Percentiles rank a stretch among this genome's conserved stretches.
These are phyloP conservation scores for Arthroderma sp. DNA, from an alignment of 2,329 filamentous ascomycete genomes.

Conservation along the genomic window DNA sequence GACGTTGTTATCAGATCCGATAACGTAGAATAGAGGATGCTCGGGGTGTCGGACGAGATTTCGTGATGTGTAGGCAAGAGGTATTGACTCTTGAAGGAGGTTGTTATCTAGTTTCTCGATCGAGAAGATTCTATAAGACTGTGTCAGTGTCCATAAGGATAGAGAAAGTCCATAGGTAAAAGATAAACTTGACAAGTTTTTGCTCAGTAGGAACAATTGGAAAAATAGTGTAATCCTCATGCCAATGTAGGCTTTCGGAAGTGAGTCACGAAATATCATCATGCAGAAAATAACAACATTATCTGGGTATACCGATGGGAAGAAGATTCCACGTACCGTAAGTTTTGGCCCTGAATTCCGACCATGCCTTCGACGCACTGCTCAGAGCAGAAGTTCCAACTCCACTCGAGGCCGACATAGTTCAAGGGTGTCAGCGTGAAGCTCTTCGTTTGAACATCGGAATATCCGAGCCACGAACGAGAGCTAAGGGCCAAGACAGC, in stretches of 20 bases:
- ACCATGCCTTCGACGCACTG: constrained; percentile 91
- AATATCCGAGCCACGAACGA: constrained; percentile 90
- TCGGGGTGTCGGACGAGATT: constrained; percentile 80
- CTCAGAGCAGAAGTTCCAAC: constrained; percentile 93
- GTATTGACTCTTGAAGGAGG: constrained; percentile 72
- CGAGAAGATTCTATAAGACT: constrained; percentile 60
- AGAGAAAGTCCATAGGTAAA: constrained; percentile 24
- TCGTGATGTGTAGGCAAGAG: constrained; percentile 80
- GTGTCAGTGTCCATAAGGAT: background rate
- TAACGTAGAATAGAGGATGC: constrained; percentile 80
- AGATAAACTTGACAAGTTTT: constrained; percentile 17
- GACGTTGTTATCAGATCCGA: constrained; percentile 87
- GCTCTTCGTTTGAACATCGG: constrained; percentile 70
- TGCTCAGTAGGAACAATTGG: constrained; percentile 98
- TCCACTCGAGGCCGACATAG: constrained; percentile 80
- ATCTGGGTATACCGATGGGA: background rate
- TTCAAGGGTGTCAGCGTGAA: constrained; percentile 89
- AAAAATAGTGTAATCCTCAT: constrained; percentile 40
- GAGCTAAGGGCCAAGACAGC: constrained; percentile 85
- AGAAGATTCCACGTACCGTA: constrained; percentile 51
- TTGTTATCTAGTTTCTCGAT: constrained; percentile 79
- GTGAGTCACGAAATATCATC: constrained; percentile 47
- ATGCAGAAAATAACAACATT: constrained; percentile 26
- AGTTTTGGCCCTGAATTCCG: constrained; percentile 76
- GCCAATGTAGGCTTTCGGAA: constrained; percentile 20